Conservation (phyloP, 495 filamentous ascomycete species). For the Podospora anserina region DNA sequence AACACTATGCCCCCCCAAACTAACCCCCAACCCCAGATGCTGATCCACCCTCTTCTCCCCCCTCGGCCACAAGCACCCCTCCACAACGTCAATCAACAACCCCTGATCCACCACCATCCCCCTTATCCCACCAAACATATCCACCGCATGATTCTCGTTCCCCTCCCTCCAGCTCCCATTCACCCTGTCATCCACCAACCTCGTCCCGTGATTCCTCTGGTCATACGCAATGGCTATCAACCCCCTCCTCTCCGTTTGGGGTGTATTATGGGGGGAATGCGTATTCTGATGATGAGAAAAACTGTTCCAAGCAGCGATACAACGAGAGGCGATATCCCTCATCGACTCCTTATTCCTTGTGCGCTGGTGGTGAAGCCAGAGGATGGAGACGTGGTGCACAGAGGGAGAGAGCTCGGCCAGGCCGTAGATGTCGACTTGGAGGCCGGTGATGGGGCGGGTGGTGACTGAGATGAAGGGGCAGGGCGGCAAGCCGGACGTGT, state of each 20-base stretch:
- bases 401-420: conserved; percentile 62
- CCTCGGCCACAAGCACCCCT: conserved; percentile 67
- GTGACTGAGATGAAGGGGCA: conserved; percentile 54
- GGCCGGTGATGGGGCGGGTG: conserved; percentile 67
- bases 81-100: conserved; percentile 55
- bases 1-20: conserved; percentile 81
- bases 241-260: conserved; percentile 33
- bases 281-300: background rate
- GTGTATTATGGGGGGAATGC: background rate
- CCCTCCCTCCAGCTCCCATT: conserved; percentile 78
- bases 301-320: conserved; percentile 37
- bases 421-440: conserved; percentile 74
- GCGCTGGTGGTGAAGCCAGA: conserved; percentile 87
- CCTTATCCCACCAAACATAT: conserved; percentile 66
- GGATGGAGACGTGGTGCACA: conserved; percentile 56
- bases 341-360: conserved; percentile 66
- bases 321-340: conserved; percentile 45
- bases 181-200: conserved; percentile 53
- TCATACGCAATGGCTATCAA: conserved; percentile 83
- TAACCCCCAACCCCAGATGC: conserved; percentile 76
- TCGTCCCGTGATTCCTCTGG: conserved; percentile 81
- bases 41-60: conserved; percentile 52
- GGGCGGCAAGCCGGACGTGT: conserved; percentile 24
- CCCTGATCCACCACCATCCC: conserved; percentile 75
- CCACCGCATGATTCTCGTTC: conserved; percentile 78